Conservation (phyloP, 495 filamentous ascomycete genomes). For the Parathielavia appendiculata region DNA sequence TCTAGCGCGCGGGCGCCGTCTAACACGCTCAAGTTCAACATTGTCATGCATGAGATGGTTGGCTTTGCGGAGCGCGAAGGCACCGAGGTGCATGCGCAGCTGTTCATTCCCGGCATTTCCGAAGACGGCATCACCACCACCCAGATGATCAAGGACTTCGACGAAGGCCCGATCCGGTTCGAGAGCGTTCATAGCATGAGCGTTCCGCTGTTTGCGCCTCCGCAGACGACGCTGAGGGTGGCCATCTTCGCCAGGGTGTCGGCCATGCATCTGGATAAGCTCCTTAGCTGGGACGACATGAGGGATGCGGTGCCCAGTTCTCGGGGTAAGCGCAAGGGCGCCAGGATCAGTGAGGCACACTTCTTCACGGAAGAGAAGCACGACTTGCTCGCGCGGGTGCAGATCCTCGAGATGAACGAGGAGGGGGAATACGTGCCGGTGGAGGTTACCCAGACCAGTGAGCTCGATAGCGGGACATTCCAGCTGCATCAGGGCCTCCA, state of each 20-base stretch:
- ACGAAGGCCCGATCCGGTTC: slow-evolving; percentile 90
- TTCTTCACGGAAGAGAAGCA: slow-evolving; percentile 91
- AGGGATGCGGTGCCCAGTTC: slow-evolving; percentile 58
- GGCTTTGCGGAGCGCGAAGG: slow-evolving; percentile 96
- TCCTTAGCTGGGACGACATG: slow-evolving; percentile 99
- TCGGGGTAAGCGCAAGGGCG: slow-evolving; percentile 56
- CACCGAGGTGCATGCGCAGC: slow-evolving; percentile 89
- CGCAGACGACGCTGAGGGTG: slow-evolving; percentile 71
- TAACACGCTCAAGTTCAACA: slow-evolving; percentile 94
- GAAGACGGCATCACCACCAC: slow-evolving; percentile 92
- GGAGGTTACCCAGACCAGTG: slow-evolving; percentile 79
- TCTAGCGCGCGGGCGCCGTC: slow-evolving; percentile 89
- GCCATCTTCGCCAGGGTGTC: slow-evolving; percentile 90
- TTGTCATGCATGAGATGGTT: slow-evolving; percentile 95
- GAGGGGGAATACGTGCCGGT: slow-evolving; percentile 86
- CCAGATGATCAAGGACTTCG: slow-evolving; percentile 89
- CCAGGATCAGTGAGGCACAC: slow-evolving; percentile 81
- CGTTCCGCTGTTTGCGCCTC: slow-evolving; percentile 77
- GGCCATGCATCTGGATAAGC: slow-evolving; percentile 90
- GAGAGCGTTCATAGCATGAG: slow-evolving; percentile 99
- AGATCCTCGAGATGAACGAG: slow-evolving; percentile 87
- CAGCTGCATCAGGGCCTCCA: slow-evolving; percentile 96
- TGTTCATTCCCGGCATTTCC: slow-evolving; percentile 88
- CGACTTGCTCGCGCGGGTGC: slow-evolving; percentile 80
- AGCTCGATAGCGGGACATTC: slow-evolving; percentile 78